Conservation (phyloP, 2,329 filamentous ascomycete genomes). For the Cordyceps javanica region DNA sequence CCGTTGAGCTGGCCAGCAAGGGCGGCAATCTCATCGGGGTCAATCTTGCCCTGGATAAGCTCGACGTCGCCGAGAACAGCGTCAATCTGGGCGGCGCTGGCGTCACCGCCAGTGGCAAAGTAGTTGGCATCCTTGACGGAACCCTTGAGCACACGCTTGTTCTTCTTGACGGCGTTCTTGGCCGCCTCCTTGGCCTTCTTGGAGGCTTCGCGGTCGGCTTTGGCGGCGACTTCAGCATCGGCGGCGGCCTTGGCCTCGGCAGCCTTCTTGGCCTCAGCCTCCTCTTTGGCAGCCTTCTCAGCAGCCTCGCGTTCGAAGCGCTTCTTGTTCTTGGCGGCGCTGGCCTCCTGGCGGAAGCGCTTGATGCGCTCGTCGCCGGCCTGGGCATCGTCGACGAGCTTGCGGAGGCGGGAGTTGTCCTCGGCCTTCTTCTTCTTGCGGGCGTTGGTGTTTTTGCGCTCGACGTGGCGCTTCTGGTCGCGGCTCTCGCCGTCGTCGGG, state of each 20-base stretch:
- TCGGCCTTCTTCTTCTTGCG: slow-evolving; percentile 99
- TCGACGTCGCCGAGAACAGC: slow-evolving; percentile 80
- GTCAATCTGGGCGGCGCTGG: slow-evolving; percentile 73
- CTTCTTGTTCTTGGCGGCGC: slow-evolving; percentile 95
- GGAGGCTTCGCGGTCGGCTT: slow-evolving; percentile 70
- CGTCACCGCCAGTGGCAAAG: slow-evolving; percentile 68
- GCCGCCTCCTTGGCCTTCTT: slow-evolving; percentile 99
- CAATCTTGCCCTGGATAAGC: slow-evolving; percentile 78
- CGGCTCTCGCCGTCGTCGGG: slow-evolving; percentile 98
- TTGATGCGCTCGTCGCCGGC: slow-evolving; percentile 92
- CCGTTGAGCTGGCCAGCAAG: slow-evolving; percentile 75
- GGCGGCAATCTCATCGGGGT: slow-evolving; percentile 81
- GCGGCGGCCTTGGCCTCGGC: slow-evolving; percentile 74
- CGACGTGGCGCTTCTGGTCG: slow-evolving; percentile 96
- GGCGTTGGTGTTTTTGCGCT: slow-evolving; percentile 96
- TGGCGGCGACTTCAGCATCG: slow-evolving; percentile 81
- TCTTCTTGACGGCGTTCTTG: slow-evolving; percentile 99
- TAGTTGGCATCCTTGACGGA: slow-evolving; percentile 98
- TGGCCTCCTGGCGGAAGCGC: slow-evolving; percentile 88
- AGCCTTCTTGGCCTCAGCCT: slow-evolving; percentile 75
- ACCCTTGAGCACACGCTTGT: slow-evolving; percentile 93
- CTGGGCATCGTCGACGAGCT: slow-evolving; percentile 81
- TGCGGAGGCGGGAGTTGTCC: slow-evolving; percentile 84
- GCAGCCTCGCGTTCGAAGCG: slow-evolving; percentile 83
- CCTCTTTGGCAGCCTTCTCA: slow-evolving; percentile 79